Percentiles rank a stretch among this genome's conserved stretches.
Conservation (phyloP, 257 asterid species). For the Solanum pimpinellifolium region DNA sequence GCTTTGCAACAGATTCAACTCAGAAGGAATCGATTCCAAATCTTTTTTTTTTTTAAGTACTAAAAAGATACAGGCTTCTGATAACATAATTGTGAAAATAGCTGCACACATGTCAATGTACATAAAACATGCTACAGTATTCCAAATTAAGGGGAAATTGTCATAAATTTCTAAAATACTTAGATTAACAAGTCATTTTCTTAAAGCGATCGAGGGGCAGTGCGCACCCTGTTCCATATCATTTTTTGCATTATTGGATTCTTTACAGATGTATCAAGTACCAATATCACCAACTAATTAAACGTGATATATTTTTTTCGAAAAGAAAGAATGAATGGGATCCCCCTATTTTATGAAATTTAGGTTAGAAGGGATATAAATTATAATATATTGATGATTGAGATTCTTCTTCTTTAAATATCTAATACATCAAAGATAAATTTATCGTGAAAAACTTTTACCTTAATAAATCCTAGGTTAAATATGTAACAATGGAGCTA, state of each 20-base stretch:
- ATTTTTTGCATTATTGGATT: neutral
- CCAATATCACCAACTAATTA: neutral
- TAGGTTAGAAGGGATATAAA: neutral
- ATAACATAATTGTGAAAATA: neutral
- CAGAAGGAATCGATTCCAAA: too few relatives aligned
- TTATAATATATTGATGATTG: neutral
- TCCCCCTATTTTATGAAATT: neutral
- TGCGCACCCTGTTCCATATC: neutral
- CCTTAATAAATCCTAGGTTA: neutral
- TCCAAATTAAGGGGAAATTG: too few relatives aligned
- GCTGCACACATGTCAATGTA: neutral
- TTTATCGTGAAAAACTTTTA: neutral
- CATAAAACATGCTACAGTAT: too few relatives aligned
- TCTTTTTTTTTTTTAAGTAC: too few relatives aligned
- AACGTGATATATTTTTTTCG: neutral
- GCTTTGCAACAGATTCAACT: too few relatives aligned
- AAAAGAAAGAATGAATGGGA: neutral
- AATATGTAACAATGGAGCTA: neutral
- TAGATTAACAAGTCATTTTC: neutral
- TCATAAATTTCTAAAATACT: neutral
- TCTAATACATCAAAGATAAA: fast-evolving
- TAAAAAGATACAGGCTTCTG: too few relatives aligned
- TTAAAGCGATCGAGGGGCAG: neutral
- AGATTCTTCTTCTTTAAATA: neutral
- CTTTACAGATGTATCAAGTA: neutral